These are phyloP conservation scores for Acacia acuminata DNA, from an alignment of 306 rosid genomes.

Conservation along the genomic window DNA sequence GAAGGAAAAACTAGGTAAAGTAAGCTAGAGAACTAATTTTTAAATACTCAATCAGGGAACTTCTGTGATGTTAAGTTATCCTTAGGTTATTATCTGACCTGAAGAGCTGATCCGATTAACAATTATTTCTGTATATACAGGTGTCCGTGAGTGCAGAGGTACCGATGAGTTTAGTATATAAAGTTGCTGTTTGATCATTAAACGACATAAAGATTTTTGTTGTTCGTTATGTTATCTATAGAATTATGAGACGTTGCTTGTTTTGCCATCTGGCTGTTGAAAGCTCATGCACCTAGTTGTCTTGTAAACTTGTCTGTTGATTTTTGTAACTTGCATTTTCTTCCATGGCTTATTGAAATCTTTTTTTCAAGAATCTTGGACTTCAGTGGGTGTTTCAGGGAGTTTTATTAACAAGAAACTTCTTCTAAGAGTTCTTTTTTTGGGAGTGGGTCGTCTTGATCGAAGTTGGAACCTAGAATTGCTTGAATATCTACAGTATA, in stretches of 20 bases:
- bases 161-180: neutral
- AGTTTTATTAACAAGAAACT: neutral
- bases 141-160: neutral
- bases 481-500: neutral
- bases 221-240: neutral
- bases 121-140: neutral
- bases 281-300: neutral
- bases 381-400: neutral
- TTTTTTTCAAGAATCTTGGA: neutral
- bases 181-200: neutral
- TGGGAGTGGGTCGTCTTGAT: neutral
- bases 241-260: neutral
- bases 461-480: neutral
- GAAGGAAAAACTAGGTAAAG: neutral
- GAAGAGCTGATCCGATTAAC: neutral
- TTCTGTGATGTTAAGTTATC: neutral
- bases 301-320: neutral
- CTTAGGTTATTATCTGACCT: neutral
- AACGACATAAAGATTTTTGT: neutral
- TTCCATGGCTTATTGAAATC: neutral
- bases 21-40: neutral
- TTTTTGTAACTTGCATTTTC: neutral
- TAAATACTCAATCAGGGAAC: neutral
- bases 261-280: neutral
- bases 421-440: neutral